These are phyloP conservation scores for Oryza glaberrima DNA, from an alignment of 176 grass and related monocot genomes.

Conservation along the genomic window DNA sequence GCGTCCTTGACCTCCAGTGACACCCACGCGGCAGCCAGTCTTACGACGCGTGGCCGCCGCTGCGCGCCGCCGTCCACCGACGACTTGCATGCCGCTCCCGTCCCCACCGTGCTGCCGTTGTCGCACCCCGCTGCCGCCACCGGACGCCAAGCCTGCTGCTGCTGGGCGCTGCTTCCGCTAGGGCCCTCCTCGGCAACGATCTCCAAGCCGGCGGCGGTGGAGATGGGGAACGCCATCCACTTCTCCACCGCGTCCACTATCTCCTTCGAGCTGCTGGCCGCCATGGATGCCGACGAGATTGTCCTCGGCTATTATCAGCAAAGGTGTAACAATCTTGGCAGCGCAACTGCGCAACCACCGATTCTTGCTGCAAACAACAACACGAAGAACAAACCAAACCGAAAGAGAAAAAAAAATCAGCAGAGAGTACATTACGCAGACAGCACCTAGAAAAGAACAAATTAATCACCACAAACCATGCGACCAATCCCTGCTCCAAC, in stretches of 20 bases:
- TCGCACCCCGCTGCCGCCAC: neutral
- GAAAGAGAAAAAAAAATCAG: neutral
- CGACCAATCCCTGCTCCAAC: neutral
- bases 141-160: conserved; percentile 1
- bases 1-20: no score
- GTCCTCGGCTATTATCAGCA: neutral
- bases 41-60: no score
- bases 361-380: neutral
- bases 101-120: no score
- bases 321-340: no score
- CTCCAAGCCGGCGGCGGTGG: conserved; percentile 24
- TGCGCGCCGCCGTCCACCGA: conserved; percentile 1
- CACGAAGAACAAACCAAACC: neutral
- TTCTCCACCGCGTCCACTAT: conserved; percentile 22
- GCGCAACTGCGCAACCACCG: neutral
- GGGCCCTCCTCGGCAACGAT: conserved; percentile 43
- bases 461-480: neutral
- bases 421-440: neutral
- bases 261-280: conserved; percentile 25
- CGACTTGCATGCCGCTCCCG: conserved; percentile 19
- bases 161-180: neutral
- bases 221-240: conserved; percentile 50
- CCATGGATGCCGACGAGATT: conserved; percentile 29
- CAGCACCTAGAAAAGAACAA: neutral
- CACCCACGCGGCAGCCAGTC: no score